Percentiles rank a stretch among this genome's conserved stretches.
These are phyloP conservation scores for Suhomyces guaymorum DNA, from an alignment of 1,139 yeast genomes.

Conservation along the genomic window DNA sequence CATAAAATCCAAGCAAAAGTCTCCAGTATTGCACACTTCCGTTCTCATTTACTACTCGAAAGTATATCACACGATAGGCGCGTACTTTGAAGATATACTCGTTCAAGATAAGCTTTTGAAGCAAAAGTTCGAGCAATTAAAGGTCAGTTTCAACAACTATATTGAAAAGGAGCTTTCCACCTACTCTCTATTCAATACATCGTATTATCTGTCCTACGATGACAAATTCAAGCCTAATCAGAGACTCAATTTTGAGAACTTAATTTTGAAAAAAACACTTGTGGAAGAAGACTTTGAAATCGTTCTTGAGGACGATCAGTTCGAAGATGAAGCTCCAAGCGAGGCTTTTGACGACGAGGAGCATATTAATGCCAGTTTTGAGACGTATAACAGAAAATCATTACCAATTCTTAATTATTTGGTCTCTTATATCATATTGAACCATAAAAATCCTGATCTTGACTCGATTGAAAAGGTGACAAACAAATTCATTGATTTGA, in stretches of 20 bases:
- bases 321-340: slow-evolving; percentile 13
- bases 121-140: slow-evolving; percentile 25
- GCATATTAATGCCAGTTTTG: slow-evolving; percentile 13
- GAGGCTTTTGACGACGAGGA: slow-evolving; percentile 15
- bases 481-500: slow-evolving; percentile 27
- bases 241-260: slow-evolving; percentile 13
- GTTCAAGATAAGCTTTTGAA: slow-evolving; percentile 18
- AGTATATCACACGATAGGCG: slow-evolving; percentile 34
- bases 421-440: slow-evolving; percentile 34
- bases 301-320: slow-evolving; percentile 18
- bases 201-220: slow-evolving; percentile 13
- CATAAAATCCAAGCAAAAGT: slow-evolving; percentile 13
- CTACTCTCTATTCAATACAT: slow-evolving; percentile 17
- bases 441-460: slow-evolving; percentile 20
- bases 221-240: slow-evolving; percentile 22
- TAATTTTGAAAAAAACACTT: slow-evolving; percentile 5
- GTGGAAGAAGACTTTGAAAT: slow-evolving; percentile 20
- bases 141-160: slow-evolving; percentile 23
- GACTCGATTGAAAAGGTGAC: slow-evolving; percentile 24
- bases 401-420: slow-evolving; percentile 39
- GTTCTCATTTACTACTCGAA: slow-evolving; percentile 37
- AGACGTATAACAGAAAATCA: slow-evolving; percentile 23
- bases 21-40: slow-evolving; percentile 27
- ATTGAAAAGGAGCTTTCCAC: slow-evolving; percentile 31
- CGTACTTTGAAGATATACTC: slow-evolving; percentile 26